phyloP scores from a whole-genome alignment of 805 yeast genomes.

The Zygotorulaspora chibaensis region DNA sequence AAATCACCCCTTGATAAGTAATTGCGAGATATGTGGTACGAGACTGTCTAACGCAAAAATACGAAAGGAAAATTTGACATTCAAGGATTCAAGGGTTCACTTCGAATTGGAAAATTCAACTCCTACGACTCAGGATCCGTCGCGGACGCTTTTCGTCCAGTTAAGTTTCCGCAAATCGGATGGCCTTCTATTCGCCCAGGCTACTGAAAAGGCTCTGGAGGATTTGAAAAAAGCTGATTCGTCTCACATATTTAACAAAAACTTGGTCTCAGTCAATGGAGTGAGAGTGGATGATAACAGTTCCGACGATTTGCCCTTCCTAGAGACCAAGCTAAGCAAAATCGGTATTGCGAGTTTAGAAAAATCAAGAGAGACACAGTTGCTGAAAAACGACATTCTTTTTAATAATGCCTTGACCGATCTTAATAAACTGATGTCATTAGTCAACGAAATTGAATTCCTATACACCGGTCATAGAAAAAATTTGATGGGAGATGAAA shows the following conservation, averaged over 20 bases:
- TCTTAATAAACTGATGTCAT: constrained; percentile 67
- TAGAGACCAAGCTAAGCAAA: constrained; percentile 32
- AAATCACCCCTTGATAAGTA: constrained; percentile 72
- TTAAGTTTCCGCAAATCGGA: constrained; percentile 76
- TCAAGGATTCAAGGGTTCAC: constrained; percentile 32
- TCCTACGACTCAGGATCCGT: constrained; percentile 17
- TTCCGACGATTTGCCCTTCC: constrained; percentile 11
- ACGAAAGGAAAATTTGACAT: constrained; percentile 23
- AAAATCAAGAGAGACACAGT: constrained; percentile 47
- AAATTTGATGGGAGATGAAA: constrained; percentile 7
- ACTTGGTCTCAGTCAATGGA: constrained; percentile 36
- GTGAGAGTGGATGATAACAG: constrained; percentile 13
- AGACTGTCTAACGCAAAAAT: constrained; percentile 35
- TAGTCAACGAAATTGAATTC: constrained; percentile 66
- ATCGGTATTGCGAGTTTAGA: constrained; percentile 74
- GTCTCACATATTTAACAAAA: constrained; percentile 22
- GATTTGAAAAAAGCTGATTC: constrained; percentile 45
- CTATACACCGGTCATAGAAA: constrained; percentile 42
- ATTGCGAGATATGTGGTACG: constrained; percentile 87
- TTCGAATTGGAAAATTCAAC: constrained; percentile 35
- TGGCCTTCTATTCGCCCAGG: constrained; percentile 47
- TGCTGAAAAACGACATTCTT: constrained; percentile 55
- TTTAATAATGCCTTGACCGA: constrained; percentile 70
- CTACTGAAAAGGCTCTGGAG: constrained; percentile 44
- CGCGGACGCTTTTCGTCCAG: constrained; percentile 41